These are phyloP conservation scores for Colletotrichum tropicicola DNA, from an alignment of 2,329 filamentous ascomycete genomes.

Conservation along the genomic window DNA sequence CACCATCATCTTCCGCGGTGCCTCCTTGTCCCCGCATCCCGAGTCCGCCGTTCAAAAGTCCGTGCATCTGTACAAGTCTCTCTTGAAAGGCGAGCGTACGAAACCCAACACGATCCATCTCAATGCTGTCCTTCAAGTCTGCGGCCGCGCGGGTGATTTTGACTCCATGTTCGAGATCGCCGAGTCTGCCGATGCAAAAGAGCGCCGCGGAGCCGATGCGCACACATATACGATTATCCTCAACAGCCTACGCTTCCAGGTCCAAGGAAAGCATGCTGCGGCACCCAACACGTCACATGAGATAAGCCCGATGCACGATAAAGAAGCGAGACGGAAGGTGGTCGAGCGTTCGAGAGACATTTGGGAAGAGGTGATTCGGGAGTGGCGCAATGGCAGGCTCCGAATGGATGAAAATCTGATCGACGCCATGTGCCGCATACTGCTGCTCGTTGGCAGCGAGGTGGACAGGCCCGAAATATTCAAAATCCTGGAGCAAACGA, in stretches of 20 bases:
- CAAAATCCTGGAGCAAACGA: slow-evolving; percentile 81
- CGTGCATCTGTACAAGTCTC: slow-evolving; percentile 78
- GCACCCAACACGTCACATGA: too few relatives aligned
- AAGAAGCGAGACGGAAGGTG: slow-evolving; percentile 47
- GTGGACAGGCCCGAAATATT: slow-evolving; percentile 78
- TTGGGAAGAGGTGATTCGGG: slow-evolving; percentile 82
- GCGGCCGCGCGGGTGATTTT: slow-evolving; percentile 76
- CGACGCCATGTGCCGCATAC: slow-evolving; percentile 80
- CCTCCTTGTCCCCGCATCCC: slow-evolving; percentile 67
- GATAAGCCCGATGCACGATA: too few relatives aligned
- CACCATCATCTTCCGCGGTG: slow-evolving; percentile 82
- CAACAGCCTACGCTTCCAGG: slow-evolving; percentile 71
- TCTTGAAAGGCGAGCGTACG: slow-evolving; percentile 67
- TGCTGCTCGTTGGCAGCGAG: slow-evolving; percentile 74
- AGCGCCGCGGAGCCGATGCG: slow-evolving; percentile 67
- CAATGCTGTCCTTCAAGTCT: slow-evolving; percentile 89
- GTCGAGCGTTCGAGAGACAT: slow-evolving; percentile 76
- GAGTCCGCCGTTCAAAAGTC: slow-evolving; percentile 73
- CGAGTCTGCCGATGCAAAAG: slow-evolving; percentile 72
- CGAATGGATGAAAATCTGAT: slow-evolving; percentile 82
- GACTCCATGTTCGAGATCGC: slow-evolving; percentile 83
- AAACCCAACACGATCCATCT: slow-evolving; percentile 82
- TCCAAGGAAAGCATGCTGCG: slow-evolving; percentile 34
- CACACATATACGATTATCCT: slow-evolving; percentile 86
- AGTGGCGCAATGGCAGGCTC: slow-evolving; percentile 78